Evolutionary conservation across 768 basidiomycete genomes (phyloP).

Genomic region (Russula earlei): DNA sequence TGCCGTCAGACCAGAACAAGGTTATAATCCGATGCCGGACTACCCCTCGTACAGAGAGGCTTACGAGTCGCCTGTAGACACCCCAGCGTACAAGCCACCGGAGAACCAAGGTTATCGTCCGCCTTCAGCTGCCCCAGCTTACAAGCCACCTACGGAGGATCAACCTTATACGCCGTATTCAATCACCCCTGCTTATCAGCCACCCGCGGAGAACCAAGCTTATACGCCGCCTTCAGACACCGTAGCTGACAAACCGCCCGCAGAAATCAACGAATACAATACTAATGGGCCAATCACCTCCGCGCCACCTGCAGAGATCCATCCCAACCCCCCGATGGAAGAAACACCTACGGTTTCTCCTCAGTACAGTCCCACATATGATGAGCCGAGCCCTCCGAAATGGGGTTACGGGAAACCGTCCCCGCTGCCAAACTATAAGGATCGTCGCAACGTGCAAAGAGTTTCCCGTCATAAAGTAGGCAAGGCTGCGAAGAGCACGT

Average conservation of each 20-base stretch:
- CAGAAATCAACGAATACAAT: not conserved
- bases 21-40: not conserved
- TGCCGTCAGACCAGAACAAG: not conserved
- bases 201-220: not conserved
- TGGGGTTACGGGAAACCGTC: slow-evolving; percentile 13
- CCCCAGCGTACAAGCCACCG: not conserved
- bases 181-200: not conserved
- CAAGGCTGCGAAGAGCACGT: not conserved
- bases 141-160: not conserved
- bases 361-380: not conserved
- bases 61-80: too few species aligned
- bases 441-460: slow-evolving; percentile 8
- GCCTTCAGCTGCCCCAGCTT: not conserved
- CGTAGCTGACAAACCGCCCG: not conserved
- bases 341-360: not conserved
- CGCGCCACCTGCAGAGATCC: not conserved
- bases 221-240: not conserved
- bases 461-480: slow-evolving; percentile 3
- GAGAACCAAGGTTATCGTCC: too few species aligned
- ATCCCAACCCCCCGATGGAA: not conserved
- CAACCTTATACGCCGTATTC: too few species aligned
- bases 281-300: not conserved
- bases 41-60: too few species aligned
- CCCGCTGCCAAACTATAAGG: not conserved
- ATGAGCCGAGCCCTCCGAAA: slow-evolving; percentile 1